Evolutionary conservation across 495 filamentous ascomycete genomes (phyloP).

Genomic region (Aspergillus sclerotioniger): DNA sequence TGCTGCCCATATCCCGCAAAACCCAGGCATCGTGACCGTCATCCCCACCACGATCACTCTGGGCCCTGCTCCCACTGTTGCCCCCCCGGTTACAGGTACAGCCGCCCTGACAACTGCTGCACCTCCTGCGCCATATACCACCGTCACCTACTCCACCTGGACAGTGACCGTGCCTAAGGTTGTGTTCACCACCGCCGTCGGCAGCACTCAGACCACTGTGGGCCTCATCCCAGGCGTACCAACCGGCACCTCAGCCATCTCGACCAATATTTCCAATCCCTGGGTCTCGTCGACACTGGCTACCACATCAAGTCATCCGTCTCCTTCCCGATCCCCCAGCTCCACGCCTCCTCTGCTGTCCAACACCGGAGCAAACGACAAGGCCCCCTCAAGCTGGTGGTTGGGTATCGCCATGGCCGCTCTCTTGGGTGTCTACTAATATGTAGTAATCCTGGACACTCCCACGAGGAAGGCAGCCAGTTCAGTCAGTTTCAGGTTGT

Average conservation of each 20-base stretch:
- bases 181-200: slow-evolving; percentile 59
- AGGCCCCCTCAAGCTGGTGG: slow-evolving; percentile 4
- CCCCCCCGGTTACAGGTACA: slow-evolving; percentile 33
- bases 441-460: not conserved
- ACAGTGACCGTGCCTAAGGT: slow-evolving; percentile 76
- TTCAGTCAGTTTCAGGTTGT: not conserved
- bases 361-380: slow-evolving; percentile 1
- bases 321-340: slow-evolving; percentile 3
- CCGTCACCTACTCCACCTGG: slow-evolving; percentile 58
- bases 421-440: not conserved
- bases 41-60: slow-evolving; percentile 63
- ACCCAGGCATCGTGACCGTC: slow-evolving; percentile 82
- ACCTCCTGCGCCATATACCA: slow-evolving; percentile 53
- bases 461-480: not conserved
- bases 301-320: not conserved
- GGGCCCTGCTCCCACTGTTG: slow-evolving; percentile 25
- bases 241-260: slow-evolving; percentile 10
- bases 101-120: slow-evolving; percentile 24
- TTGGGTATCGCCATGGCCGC: slow-evolving; percentile 6
- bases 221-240: slow-evolving; percentile 22
- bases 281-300: slow-evolving; percentile 8
- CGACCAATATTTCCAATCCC: slow-evolving; percentile 13
- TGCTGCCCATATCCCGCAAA: slow-evolving; percentile 65
- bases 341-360: slow-evolving; percentile 3
- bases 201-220: slow-evolving; percentile 24